These are phyloP conservation scores for Chenopodium album DNA, from an alignment of 148 eudicot genomes.

Conservation along the genomic window DNA sequence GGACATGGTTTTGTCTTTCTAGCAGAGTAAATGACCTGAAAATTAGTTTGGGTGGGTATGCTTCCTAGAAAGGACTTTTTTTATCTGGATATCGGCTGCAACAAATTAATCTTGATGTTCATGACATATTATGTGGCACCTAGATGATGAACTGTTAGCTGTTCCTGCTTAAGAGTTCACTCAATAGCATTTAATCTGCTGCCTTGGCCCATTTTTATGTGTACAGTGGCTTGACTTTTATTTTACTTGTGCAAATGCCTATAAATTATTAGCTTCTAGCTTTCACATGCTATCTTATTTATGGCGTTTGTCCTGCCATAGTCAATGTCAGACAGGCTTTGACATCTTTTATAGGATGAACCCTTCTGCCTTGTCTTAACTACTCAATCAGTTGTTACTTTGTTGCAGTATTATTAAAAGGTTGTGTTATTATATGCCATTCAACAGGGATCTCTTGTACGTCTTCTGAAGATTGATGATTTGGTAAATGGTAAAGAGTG, in stretches of 20 bases:
- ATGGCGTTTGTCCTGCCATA: background rate
- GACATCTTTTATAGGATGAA: background rate
- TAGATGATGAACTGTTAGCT: background rate
- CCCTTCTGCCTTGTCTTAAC: background rate
- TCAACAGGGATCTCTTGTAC: slow-evolving; percentile 52
- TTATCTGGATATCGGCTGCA: background rate
- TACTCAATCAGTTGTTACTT: background rate
- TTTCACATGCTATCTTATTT: background rate
- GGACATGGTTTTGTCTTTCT: background rate
- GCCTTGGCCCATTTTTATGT: background rate
- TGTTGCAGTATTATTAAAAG: background rate
- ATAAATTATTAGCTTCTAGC: background rate
- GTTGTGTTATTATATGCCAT: slow-evolving; percentile 13
- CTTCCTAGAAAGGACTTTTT: background rate
- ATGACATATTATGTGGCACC: background rate
- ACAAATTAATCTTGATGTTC: background rate
- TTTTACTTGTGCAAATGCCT: background rate
- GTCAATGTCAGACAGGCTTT: background rate
- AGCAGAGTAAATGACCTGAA: background rate
- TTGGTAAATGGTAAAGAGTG: slow-evolving; percentile 30
- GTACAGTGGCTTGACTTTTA: background rate
- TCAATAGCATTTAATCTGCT: background rate
- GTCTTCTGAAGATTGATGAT: slow-evolving; percentile 33
- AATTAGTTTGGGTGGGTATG: background rate
- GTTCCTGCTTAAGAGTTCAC: background rate